Conservation (phyloP, 2,329 filamentous ascomycete genomes). For the Hypoxylon sp. region DNA sequence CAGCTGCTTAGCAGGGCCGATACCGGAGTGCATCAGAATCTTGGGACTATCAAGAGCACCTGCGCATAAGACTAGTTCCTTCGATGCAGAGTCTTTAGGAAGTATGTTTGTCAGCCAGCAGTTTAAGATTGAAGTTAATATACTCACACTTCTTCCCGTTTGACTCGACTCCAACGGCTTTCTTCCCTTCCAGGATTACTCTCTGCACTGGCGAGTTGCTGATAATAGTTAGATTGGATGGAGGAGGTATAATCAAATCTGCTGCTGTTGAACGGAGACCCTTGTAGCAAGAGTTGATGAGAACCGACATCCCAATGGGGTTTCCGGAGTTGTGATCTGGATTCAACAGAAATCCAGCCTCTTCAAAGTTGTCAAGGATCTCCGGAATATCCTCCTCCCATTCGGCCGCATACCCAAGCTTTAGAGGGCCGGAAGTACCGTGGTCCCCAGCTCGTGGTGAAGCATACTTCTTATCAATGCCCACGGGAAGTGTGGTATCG, state of each 20-base stretch:
- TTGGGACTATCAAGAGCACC: slow-evolving; percentile 60
- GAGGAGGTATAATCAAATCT: slow-evolving; percentile 62
- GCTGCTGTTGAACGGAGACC: slow-evolving; percentile 66
- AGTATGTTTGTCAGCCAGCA: not conserved
- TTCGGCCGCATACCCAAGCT: slow-evolving; percentile 63
- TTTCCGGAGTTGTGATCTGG: slow-evolving; percentile 71
- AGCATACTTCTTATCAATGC: slow-evolving; percentile 62
- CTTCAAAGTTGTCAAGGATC: slow-evolving; percentile 63
- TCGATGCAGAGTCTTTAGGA: slow-evolving; percentile 52
- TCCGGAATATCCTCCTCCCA: slow-evolving; percentile 65
- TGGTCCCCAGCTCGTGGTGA: slow-evolving; percentile 63
- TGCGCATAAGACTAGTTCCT: slow-evolving; percentile 62
- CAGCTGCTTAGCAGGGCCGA: slow-evolving; percentile 57
- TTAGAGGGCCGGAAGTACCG: slow-evolving; percentile 64
- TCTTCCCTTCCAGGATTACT: slow-evolving; percentile 63
- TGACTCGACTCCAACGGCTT: slow-evolving; percentile 61
- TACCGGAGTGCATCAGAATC: slow-evolving; percentile 63
- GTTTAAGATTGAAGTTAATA: not conserved
- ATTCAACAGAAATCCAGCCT: slow-evolving; percentile 65
- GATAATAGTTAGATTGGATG: slow-evolving; percentile 67
- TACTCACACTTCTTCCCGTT: slow-evolving; percentile 58
- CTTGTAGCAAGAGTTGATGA: slow-evolving; percentile 64
- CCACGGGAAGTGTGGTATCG: slow-evolving; percentile 58
- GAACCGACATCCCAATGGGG: slow-evolving; percentile 68
- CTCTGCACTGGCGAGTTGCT: slow-evolving; percentile 64